Evolutionary conservation across 345 rosid genomes (phyloP), one percentile per base, ranked within the genome.

Genomic region (Citrus inodora): DNA sequence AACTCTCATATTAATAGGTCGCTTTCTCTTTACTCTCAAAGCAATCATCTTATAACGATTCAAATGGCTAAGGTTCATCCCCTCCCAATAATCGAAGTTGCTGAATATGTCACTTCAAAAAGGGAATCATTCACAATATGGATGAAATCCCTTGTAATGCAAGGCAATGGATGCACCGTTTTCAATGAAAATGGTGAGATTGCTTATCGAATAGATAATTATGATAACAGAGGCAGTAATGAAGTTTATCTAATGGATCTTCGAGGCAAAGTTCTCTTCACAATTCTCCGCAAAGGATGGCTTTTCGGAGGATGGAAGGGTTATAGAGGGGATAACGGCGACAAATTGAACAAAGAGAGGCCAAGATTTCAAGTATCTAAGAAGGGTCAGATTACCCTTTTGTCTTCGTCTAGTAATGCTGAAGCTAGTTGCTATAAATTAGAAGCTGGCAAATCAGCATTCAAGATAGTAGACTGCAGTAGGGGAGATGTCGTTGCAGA

Each of bases 111-210:
- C 71, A 79, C 84, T 70, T 61, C 86, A 73, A 82, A 78, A 66
- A 78, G 82, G 78, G 90, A 89, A 80, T 85, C 78, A 22, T 91
- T 87, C 79, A 91, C 94, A 42, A 68, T 91, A 59, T 91, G 94
- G 94, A 91, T 91, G 94, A 91, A 89, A 76, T 91, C 94, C 30
- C 76, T 91, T 24, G 87, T 91, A 75, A 85, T 85, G 84, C 87
- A 88, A 62, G 80, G 83, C 62, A 88, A 91, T 61, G 94, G 94
- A 35, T 89, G 90, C 88, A 91, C 94, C 6, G 91, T 89, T 76
- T 91, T 74, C 59, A 83, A 89, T 70, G 76, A 86, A 64, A 85
- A 78, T 16, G 92, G 94, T 0, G 89, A 85, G 3, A 83, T 91
- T 25, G 86, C 78, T 21, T 90, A 85, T 70, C 86, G 94, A 6